phyloP scores from a whole-genome alignment of 2,329 filamentous ascomycete species.

The Xylaria sp. region DNA sequence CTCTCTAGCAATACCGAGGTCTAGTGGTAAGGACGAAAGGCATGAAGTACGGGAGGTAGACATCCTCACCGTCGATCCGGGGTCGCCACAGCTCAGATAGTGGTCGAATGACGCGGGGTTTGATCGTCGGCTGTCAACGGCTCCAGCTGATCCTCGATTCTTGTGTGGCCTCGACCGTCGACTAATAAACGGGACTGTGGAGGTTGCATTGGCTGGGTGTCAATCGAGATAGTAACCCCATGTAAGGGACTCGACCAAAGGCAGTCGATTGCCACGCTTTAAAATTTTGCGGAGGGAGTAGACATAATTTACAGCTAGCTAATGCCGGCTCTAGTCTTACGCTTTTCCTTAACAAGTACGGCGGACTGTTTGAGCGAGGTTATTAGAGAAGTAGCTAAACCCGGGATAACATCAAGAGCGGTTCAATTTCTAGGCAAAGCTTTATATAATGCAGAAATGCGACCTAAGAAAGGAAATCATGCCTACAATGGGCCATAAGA shows the following conservation, averaged over 20 bases:
- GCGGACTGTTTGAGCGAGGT: conserved; percentile 26
- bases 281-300: conserved; percentile 6
- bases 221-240: conserved; percentile 20
- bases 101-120: conserved; percentile 26
- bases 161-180: conserved; percentile 25
- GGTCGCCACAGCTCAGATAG: conserved; percentile 27
- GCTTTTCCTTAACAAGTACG: conserved; percentile 25
- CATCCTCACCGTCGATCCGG: conserved; percentile 29
- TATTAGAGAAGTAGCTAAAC: conserved; percentile 26
- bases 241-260: conserved; percentile 29
- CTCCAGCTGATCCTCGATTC: conserved; percentile 26
- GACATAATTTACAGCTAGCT: background rate
- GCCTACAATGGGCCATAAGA: conserved; percentile 13
- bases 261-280: conserved; percentile 29
- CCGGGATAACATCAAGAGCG: conserved; percentile 27
- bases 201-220: conserved; percentile 25
- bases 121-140: conserved; percentile 32
- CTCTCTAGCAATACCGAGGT: background rate
- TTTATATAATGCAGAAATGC: conserved; percentile 32
- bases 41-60: conserved; percentile 24
- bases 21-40: background rate
- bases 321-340: conserved; percentile 9
- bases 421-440: conserved; percentile 30
- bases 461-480: conserved; percentile 28
- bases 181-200: conserved; percentile 22